phyloP scores from a whole-genome alignment of 352 stramenopile species.

The Phytophthora pisi region DNA sequence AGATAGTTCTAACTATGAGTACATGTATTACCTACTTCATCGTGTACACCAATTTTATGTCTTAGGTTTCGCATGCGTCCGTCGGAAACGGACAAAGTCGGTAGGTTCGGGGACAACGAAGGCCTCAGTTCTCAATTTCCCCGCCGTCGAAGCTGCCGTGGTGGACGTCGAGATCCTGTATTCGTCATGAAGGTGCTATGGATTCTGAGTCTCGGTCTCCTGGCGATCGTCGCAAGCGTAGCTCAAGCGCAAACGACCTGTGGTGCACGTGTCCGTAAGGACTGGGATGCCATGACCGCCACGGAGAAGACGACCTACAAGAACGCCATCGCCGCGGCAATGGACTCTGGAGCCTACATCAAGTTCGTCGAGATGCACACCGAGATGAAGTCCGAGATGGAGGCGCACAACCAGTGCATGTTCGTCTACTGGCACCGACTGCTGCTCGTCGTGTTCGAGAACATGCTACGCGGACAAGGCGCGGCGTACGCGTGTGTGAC shows the following conservation, averaged over 20 bases:
- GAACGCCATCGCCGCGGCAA: slow-evolving; percentile 47
- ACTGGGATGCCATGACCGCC: slow-evolving; percentile 52
- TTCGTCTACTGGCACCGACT: slow-evolving; percentile 87
- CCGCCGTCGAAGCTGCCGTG: background rate
- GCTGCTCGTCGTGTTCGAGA: slow-evolving; percentile 75
- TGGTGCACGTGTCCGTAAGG: slow-evolving; percentile 49
- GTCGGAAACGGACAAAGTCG: background rate
- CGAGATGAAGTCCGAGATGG: slow-evolving; percentile 58
- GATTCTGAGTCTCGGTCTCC: slow-evolving; percentile 22
- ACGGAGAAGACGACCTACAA: slow-evolving; percentile 59
- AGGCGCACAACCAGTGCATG: slow-evolving; percentile 74
- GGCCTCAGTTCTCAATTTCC: background rate
- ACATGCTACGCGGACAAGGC: slow-evolving; percentile 78
- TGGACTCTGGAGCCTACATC: slow-evolving; percentile 63
- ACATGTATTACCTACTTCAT: too few species aligned
- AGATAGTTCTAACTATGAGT: too few species aligned
- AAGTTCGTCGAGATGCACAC: slow-evolving; percentile 76
- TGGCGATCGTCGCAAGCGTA: slow-evolving; percentile 19
- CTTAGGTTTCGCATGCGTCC: too few species aligned
- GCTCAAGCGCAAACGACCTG: slow-evolving; percentile 29
- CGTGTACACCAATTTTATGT: too few species aligned
- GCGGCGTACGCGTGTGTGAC: slow-evolving; percentile 69
- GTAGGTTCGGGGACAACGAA: background rate
- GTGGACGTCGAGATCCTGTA: background rate
- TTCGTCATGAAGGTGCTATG: slow-evolving; percentile 31